Conservation (phyloP, 257 asterid genomes). For the Solanum chiquidenum region DNA sequence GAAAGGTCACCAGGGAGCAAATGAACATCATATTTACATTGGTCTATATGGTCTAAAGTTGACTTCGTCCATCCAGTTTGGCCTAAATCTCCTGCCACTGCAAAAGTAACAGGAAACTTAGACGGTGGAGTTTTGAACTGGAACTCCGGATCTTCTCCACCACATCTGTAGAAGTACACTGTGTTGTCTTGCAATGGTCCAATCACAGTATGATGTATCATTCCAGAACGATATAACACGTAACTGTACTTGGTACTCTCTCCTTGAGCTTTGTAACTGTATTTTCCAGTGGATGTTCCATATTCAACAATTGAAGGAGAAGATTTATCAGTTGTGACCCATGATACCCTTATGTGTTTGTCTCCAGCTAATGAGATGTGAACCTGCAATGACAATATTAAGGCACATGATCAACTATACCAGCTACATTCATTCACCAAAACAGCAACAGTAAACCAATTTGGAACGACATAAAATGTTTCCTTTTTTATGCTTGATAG, state of each 20-base stretch:
- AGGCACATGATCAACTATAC: neutral
- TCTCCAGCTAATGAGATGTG: conserved; percentile 91
- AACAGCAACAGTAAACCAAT: neutral
- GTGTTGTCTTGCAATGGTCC: conserved; percentile 68
- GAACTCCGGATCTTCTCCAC: conserved; percentile 70
- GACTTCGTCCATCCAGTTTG: conserved; percentile 95
- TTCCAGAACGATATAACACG: conserved; percentile 58
- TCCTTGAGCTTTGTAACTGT: conserved; percentile 41
- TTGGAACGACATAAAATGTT: neutral
- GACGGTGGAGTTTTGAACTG: conserved; percentile 87
- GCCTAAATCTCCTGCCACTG: conserved; percentile 93
- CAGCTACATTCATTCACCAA: neutral
- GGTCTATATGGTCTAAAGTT: conserved; percentile 60
- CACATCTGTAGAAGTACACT: conserved; percentile 66
- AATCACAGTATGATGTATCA: conserved; percentile 71
- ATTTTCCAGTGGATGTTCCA: conserved; percentile 57
- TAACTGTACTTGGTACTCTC: conserved; percentile 57
- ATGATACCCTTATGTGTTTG: conserved; percentile 57
- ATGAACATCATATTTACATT: conserved; percentile 60
- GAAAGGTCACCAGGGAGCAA: conserved; percentile 93
- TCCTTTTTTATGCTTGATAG: neutral
- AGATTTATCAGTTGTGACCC: conserved; percentile 49
- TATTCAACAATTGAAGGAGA: conserved; percentile 65
- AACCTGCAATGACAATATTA: conserved; percentile 34
- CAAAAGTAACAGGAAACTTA: conserved; percentile 68